Evolutionary conservation across 768 basidiomycete genomes (phyloP), one percentile per base, ranked within the genome.

Genomic region (Boletus fagicola): DNA sequence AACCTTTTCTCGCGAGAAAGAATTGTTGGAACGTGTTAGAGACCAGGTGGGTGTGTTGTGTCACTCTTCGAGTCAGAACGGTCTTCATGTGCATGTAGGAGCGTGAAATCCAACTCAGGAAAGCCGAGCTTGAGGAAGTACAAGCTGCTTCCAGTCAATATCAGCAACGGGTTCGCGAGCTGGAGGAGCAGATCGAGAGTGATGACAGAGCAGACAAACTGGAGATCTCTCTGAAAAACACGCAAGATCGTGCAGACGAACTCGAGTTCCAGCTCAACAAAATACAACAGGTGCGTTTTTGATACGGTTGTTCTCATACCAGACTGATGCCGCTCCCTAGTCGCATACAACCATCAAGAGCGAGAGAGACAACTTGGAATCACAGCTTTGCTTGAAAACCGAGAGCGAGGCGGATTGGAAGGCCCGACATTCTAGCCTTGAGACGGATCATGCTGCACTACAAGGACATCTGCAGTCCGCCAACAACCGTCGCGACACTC

Each of bases 211-310:
- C 85, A 16, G 91, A 92, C 60, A 79, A 80, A 43, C 73, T 92
- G 26, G 90, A 92, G 67, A 74, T 75, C 45, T 87, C 87, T 9
- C 74, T 94, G 47, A 86, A 86, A 66, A 85, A 91, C 64, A 86
- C 86, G 26, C 89, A 91, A 64, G 84, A 93, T 64, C 86, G 87
- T 53, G 87, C 87, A 5, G 90, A 90, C 57, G 90, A 92, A 66
- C 79, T 93, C 10, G 91, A 92, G 64, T 88, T 91, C 64, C 89
- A 89, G 65, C 75, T 94, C 20, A 84, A 86, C 13, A 90, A 88
- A 67, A 74, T 88, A 40, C 89, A 85, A 65, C 91, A 92, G 83
- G 91, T 85, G 60, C 49, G 76, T 58, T 36, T 16, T 59, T 43
- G 46, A 58, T 43, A 18, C 35, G 6, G 38, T 35, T 18, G 0